Evolutionary conservation across 352 stramenopile genomes (phyloP).

Genomic region (Pythium insidiosum): DNA sequence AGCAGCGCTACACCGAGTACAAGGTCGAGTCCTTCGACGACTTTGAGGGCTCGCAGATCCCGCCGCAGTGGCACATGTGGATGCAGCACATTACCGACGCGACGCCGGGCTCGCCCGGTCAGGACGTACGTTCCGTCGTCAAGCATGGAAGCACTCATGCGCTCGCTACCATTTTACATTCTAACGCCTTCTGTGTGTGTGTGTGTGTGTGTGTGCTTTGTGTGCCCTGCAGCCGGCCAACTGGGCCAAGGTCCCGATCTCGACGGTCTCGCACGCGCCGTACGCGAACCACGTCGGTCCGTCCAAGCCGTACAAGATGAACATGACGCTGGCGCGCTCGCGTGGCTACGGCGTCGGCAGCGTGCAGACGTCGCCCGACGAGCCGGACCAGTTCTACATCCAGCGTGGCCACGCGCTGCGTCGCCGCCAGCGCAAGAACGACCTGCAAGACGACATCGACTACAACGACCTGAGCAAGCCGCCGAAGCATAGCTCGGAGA

Average conservation of each 20-base stretch:
- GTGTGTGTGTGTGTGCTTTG: slow-evolving; percentile 2
- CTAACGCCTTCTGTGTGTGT: too few relatives aligned
- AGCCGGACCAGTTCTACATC: slow-evolving; percentile 81
- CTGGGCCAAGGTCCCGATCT: slow-evolving; percentile 59
- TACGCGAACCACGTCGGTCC: slow-evolving; percentile 61
- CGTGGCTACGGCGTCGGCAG: slow-evolving; percentile 76
- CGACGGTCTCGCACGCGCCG: slow-evolving; percentile 47
- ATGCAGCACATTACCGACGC: slow-evolving; percentile 79
- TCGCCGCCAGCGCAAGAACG: slow-evolving; percentile 44
- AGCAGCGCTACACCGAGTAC: slow-evolving; percentile 83
- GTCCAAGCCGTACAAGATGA: slow-evolving; percentile 59
- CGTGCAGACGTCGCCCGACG: slow-evolving; percentile 40
- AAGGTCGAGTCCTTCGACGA: slow-evolving; percentile 73
- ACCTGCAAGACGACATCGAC: slow-evolving; percentile 70
- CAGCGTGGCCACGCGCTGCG: slow-evolving; percentile 69
- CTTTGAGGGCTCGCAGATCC: slow-evolving; percentile 70
- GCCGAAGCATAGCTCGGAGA: slow-evolving; percentile 26
- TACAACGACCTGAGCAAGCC: slow-evolving; percentile 73
- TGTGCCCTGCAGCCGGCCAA: slow-evolving; percentile 51
- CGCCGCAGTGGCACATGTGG: slow-evolving; percentile 81
- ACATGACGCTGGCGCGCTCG: slow-evolving; percentile 72
- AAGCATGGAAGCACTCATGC: not conserved
- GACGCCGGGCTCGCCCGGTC: slow-evolving; percentile 37
- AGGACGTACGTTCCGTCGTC: slow-evolving; percentile 33
- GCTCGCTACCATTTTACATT: too few relatives aligned